Evolutionary conservation across 192 early-diverging fungal species (phyloP), one percentile per base, ranked within the genome.

Genomic region (Backusella mclennaniae): DNA sequence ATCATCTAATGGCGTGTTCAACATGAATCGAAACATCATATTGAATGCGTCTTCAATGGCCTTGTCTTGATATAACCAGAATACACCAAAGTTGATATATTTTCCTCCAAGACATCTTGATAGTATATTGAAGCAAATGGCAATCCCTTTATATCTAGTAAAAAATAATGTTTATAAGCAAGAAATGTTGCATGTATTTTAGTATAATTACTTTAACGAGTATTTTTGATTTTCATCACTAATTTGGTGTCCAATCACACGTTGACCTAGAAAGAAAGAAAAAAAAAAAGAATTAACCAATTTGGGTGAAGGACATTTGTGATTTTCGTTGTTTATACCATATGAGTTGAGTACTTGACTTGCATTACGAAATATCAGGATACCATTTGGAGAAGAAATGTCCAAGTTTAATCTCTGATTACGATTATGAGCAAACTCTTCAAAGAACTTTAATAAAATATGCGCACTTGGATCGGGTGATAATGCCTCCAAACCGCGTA

Each of bases 11-110:
- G 95, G 94, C 36, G 95, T 90, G 52, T 80, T 86, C 59, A 90
- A 78, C 81, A 95, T 90, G 70, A 97, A 80, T 73, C 87, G 87
- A 71, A 93, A 90, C 33, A 89, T 79, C 6, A 89, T 82, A 4
- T 82, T 76, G 44, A 94, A 82, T 7, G 90, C 91, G 21, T 85
- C 82, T 67, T 89, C 90, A 38, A 96, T 79, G 12, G 95, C 91
- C 21, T 85, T 89, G 80, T 97, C 95, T 67, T 90, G 89, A 77
- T 97, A 97, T 49, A 97, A 82, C 66, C 89, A 89, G 84, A 96
- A 95, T 69, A 97, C 93, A 15, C 95, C 95, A 81, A 97, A 95
- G 41, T 93, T 93, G 49, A 96, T 93, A 74, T 96, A 97, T 74
- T 90, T 89, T 74, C 96, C 96, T 15, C 87, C 81, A 1, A 96